Evolutionary conservation across 2,329 filamentous ascomycete genomes (phyloP), one percentile per base, ranked within the genome.

Genomic region (Stylonectria norvegica): DNA sequence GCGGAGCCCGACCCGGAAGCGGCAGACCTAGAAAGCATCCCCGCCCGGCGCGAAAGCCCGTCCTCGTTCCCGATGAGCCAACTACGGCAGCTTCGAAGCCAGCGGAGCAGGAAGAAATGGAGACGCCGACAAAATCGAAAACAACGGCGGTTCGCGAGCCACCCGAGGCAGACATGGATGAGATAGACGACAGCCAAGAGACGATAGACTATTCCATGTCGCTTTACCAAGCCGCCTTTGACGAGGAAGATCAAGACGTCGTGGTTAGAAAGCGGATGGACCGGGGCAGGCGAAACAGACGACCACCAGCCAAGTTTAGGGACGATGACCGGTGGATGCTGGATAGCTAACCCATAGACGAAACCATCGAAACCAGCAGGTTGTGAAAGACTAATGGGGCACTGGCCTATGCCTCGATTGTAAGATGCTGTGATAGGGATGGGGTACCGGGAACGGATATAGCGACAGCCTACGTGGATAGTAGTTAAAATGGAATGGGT

Each of bases 1-100:
- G 64, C 20, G 64, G 64, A 6, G 64, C 64, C 20, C 57, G 64
- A 32, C 64, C 64, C 5, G 64, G 64, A 9, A 67, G 64, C 42
- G 64, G 64, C 19, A 56, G 64, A 32, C 64, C 64, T 55, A 63
- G 64, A 52, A 67, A 66, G 50, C 62, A 67, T 27, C 63, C 61
- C 20, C 58, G 59, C 29, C 43, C 47, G 12, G 47, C 39, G 15
- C 49, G 48, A 7, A 58, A 57, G 38, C 35, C 48, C 9, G 31
- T 40, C 19, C 37, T 34, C 4, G 35, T 42, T 7, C 30, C 36
- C 4, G 10, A 23, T 7, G 14, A 22, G 20, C 20, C 20, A 25
- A 14, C n/a, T 6, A 16, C n/a, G 5, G 5, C 20, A 18, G 42
- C 39, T 25, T 60, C 30, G 48, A 55, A 16, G 55, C 62, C 25